Conservation (phyloP, 192 early-diverging fungal species). For the Podila clonocystis region DNA sequence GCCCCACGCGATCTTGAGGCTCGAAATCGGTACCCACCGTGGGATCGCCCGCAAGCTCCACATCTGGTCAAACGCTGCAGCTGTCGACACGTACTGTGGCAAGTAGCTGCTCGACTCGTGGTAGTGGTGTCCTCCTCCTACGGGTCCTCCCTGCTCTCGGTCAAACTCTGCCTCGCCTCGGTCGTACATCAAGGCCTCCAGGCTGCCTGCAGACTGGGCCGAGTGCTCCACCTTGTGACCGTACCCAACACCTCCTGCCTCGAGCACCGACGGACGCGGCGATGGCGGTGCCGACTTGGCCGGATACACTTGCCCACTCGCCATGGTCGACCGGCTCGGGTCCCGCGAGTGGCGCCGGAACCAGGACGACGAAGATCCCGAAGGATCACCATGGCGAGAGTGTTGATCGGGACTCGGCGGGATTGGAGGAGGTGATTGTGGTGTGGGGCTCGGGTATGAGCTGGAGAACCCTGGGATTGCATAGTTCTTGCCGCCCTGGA, state of each 20-base stretch:
- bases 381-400: constrained; percentile 18
- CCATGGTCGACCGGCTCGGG: constrained; percentile 19
- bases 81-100: constrained; percentile 1
- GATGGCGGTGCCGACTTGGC: neutral
- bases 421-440: neutral
- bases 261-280: neutral
- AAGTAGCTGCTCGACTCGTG: neutral
- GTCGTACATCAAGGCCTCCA: neutral
- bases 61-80: constrained; percentile 10
- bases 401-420: constrained; percentile 11
- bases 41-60: constrained; percentile 19
- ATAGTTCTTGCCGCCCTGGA: constrained; percentile 25
- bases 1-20: constrained; percentile 34
- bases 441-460: constrained; percentile 1
- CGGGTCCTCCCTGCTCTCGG: neutral
- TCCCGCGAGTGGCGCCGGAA: constrained; percentile 19
- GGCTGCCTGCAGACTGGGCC: neutral
- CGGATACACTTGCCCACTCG: neutral
- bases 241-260: neutral
- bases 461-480: constrained; percentile 13
- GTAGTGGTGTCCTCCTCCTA: neutral
- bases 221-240: neutral
- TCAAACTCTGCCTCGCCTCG: neutral
- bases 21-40: constrained; percentile 11
- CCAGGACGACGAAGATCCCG: constrained; percentile 4